These are phyloP conservation scores for Solanum sejunctum DNA, from an alignment of 257 asterid genomes.

Conservation along the genomic window DNA sequence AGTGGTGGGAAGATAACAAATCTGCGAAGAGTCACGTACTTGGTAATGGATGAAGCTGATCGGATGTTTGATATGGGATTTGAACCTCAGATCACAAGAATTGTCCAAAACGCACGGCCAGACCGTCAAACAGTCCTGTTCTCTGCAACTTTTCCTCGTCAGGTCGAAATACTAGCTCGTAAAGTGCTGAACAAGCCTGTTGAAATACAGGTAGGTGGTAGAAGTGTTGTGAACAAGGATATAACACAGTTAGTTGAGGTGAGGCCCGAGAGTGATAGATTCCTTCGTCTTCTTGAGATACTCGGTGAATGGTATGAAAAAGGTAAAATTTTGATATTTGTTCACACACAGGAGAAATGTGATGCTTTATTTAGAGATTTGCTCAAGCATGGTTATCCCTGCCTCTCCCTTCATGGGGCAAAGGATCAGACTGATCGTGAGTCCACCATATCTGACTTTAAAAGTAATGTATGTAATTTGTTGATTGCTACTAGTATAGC, in stretches of 20 bases:
- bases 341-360: constrained; percentile 80
- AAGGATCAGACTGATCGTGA: constrained; percentile 92
- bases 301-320: constrained; percentile 90
- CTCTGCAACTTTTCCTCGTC: constrained; percentile 94
- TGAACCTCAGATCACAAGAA: constrained; percentile 87
- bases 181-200: constrained; percentile 80
- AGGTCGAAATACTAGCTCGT: constrained; percentile 79
- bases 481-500: constrained; percentile 84
- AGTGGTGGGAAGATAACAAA: constrained; percentile 85
- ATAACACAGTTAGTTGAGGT: constrained; percentile 78
- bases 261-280: constrained; percentile 81
- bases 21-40: constrained; percentile 78
- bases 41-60: constrained; percentile 96
- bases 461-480: constrained; percentile 64
- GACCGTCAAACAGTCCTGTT: constrained; percentile 88
- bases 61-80: constrained; percentile 97
- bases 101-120: constrained; percentile 77
- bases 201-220: constrained; percentile 85
- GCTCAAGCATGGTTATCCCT: constrained; percentile 65
- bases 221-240: constrained; percentile 95
- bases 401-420: constrained; percentile 89
- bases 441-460: constrained; percentile 73
- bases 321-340: constrained; percentile 74
- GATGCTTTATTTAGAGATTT: constrained; percentile 66
- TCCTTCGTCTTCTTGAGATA: constrained; percentile 55